Evolutionary conservation across 2,329 filamentous ascomycete species (phyloP).

Genomic region (Ophiostoma himal-ulmi): DNA sequence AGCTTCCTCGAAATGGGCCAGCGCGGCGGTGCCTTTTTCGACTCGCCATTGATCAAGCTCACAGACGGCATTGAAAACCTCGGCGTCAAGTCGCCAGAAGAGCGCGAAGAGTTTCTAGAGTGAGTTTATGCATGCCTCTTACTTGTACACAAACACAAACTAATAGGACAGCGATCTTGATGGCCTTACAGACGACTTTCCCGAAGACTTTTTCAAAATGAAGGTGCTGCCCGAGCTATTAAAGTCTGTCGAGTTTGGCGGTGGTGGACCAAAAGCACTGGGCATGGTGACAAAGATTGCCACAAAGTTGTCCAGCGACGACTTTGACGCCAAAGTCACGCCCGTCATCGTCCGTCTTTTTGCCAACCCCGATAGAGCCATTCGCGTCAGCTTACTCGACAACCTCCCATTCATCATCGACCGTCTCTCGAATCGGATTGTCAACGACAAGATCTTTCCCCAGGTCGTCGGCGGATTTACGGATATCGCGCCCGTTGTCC

Average conservation of each 20-base stretch:
- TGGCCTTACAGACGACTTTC: conserved; percentile 83
- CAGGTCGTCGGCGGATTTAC: conserved; percentile 95
- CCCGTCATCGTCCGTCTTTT: conserved; percentile 86
- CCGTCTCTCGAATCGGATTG: conserved; percentile 74
- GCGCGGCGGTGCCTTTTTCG: conserved; percentile 79
- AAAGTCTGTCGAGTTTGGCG: conserved; percentile 98
- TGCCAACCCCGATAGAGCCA: conserved; percentile 81
- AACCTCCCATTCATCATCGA: conserved; percentile 89
- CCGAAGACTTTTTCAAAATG: conserved; percentile 96
- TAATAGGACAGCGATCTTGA: conserved; percentile 60
- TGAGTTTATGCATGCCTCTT: conserved; percentile 28
- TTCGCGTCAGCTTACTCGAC: conserved; percentile 85
- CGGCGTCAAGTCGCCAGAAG: conserved; percentile 76
- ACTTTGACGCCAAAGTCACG: conserved; percentile 77
- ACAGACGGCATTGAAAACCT: conserved; percentile 90
- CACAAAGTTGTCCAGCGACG: conserved; percentile 77
- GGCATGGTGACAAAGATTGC: conserved; percentile 85
- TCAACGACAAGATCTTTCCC: conserved; percentile 96
- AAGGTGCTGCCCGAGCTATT: conserved; percentile 91
- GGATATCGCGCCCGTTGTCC: conserved; percentile 80
- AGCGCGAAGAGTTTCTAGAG: conserved; percentile 80
- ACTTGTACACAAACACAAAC: neutral
- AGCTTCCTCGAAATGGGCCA: conserved; percentile 88
- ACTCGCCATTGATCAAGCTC: conserved; percentile 84
- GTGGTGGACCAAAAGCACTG: conserved; percentile 88